A percentile compares a stretch with the other conserved stretches of the same genome.
Conservation (phyloP, 2,329 filamentous ascomycete genomes). For the Byssochlamys sp. region DNA sequence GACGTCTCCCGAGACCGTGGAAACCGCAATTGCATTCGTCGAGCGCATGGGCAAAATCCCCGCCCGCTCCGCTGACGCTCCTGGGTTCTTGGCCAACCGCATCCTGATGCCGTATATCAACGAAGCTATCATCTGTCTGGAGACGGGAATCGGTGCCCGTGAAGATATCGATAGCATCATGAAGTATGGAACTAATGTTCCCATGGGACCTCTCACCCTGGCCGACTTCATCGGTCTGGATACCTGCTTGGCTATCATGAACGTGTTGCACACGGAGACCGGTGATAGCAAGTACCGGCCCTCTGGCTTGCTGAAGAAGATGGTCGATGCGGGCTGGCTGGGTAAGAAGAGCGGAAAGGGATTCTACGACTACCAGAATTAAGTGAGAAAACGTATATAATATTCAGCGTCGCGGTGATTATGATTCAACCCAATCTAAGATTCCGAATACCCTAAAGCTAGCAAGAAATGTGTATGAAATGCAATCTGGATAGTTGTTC, state of each 20-base stretch:
- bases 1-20: constrained; percentile 71
- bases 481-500: background rate
- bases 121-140: constrained; percentile 89
- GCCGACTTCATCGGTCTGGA: constrained; percentile 97
- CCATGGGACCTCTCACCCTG: constrained; percentile 88
- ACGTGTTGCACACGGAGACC: constrained; percentile 79
- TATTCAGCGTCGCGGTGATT: background rate
- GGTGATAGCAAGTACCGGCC: constrained; percentile 94
- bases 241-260: constrained; percentile 95
- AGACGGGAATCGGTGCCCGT: constrained; percentile 78
- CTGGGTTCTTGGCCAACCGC: constrained; percentile 89
- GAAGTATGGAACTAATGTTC: constrained; percentile 98
- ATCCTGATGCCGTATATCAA: constrained; percentile 99
- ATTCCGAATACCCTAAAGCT: background rate
- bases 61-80: constrained; percentile 77
- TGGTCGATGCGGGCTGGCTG: constrained; percentile 96
- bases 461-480: background rate
- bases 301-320: constrained; percentile 75
- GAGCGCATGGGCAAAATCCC: constrained; percentile 86
- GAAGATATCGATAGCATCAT: constrained; percentile 96
- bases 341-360: constrained; percentile 96
- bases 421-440: background rate
- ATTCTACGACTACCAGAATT: constrained; percentile 66
- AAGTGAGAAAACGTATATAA: background rate
- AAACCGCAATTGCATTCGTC: constrained; percentile 75